Evolutionary conservation across 225 moss, liverwort and hornwort genomes (phyloP).

Genomic region (Bryoerythrophyllum caledonicum): DNA sequence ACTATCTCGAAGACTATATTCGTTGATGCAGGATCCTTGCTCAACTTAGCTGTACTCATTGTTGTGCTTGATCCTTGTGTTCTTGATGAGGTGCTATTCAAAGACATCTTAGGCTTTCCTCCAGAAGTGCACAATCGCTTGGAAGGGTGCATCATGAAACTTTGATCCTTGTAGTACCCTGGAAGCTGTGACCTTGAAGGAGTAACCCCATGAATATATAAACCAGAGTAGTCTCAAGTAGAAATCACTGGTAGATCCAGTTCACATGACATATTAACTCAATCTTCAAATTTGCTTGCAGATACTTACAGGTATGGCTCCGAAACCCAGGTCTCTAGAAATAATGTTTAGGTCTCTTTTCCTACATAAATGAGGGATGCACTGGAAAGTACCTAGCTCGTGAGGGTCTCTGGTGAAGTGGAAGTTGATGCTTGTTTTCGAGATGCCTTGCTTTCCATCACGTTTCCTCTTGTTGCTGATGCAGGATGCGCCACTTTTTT

Average conservation of each 20-base stretch:
- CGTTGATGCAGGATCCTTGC: background rate
- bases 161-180: background rate
- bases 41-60: background rate
- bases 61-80: background rate
- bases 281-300: too few species aligned
- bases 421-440: background rate
- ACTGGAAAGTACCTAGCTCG: too few species aligned
- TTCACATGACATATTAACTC: too few species aligned
- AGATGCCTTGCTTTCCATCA: background rate
- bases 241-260: too few species aligned
- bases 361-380: too few species aligned
- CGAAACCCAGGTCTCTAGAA: too few species aligned
- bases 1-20: background rate
- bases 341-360: too few species aligned
- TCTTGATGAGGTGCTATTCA: background rate
- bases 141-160: background rate
- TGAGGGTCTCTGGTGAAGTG: too few species aligned
- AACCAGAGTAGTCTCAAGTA: background rate
- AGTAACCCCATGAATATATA: background rate
- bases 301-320: too few species aligned
- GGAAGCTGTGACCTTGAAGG: background rate
- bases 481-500: background rate
- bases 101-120: background rate
- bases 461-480: background rate
- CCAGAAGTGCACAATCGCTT: background rate